Percentiles rank a stretch among this genome's conserved stretches.
Conservation (phyloP, 2,329 filamentous ascomycete species). For the Bertia moriformis region DNA sequence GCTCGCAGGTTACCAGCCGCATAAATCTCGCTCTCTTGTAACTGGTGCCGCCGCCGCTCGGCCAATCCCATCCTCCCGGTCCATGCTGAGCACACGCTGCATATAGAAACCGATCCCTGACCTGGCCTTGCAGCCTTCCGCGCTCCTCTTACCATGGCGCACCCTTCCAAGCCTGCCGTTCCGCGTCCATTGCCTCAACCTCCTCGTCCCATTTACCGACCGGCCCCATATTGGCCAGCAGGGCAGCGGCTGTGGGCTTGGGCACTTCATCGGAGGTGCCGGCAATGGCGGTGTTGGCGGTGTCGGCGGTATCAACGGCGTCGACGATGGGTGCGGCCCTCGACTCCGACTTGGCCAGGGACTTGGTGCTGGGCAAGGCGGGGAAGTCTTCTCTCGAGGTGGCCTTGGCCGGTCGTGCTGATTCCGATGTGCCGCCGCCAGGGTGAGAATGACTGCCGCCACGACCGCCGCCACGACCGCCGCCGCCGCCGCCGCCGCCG, state of each 20-base stretch:
- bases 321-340: not conserved
- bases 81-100: too few relatives aligned
- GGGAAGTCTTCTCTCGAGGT: slow-evolving; percentile 23
- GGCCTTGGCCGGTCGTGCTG: slow-evolving; percentile 6
- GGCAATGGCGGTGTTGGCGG: too few relatives aligned
- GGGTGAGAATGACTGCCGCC: slow-evolving; percentile 9
- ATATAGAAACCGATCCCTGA: too few relatives aligned
- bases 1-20: too few relatives aligned
- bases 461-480: slow-evolving; percentile 9
- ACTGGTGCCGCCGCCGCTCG: too few relatives aligned
- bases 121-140: too few relatives aligned
- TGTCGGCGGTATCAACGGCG: too few relatives aligned
- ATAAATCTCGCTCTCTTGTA: too few relatives aligned
- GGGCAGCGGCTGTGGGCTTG: too few relatives aligned
- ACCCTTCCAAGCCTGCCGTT: slow-evolving; percentile 5
- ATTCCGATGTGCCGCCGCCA: slow-evolving; percentile 2
- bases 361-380: slow-evolving; percentile 15
- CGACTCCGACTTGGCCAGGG: slow-evolving; percentile 2
- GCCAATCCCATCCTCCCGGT: too few relatives aligned
- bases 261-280: too few relatives aligned
- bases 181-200: slow-evolving; percentile 33
- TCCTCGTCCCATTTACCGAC: slow-evolving; percentile 42
- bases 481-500: slow-evolving; percentile 14
- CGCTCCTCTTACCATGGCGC: slow-evolving; percentile 3
- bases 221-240: slow-evolving; percentile 12